Base-by-base conservation (phyloP, 768 basidiomycete genomes). In the Auriscalpium orientale region DNA sequence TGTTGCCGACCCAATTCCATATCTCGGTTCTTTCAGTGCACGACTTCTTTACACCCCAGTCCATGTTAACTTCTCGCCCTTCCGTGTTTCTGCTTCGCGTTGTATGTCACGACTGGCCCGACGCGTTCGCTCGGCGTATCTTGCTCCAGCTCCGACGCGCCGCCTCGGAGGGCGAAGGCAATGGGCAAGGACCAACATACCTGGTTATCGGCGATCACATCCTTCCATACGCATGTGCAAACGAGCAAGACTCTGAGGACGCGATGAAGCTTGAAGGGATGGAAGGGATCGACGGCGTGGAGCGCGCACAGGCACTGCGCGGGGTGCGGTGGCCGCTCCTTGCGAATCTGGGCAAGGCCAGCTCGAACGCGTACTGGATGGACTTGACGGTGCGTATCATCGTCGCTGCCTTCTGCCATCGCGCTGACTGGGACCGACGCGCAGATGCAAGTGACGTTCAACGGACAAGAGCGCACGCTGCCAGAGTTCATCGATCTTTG, bases 101-200 rank as follows among this genome's bases (percentile, higher is more conserved):
- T 18, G 79, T 89, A 40, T 72, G 87, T 36, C 89, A 91, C 62
- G 89, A 91, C 63, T 90, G 89, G 88, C 83, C 87, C 1, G 84
- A 90, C 59, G 72, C 71, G 1, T 77, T 67, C 47, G 70, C 80
- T 20, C 59, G 58, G 21, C 72, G 71, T 38, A 79, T 82, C 45
- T 65, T 81, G 46, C 65, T 72, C 18, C 76, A 74, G 28, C 70
- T 82, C 4, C 71, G 78, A 12, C 70, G 69, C 3, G 69, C 72
- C 5, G 76, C 77, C 0, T 33, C 43, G 9, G 58, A 59, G 43
- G 58, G 49, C 16, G 45, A 44, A 37, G 58, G 58, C 1, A 28
- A 7, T 28, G 28, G 28, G 7, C 28, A 28, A 28, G 7, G 28
- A 28, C 62, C 68, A 6, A 89, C 88, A 22, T 79, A 73, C 56